These are phyloP conservation scores for Penicillium sp. DNA, from an alignment of 2,329 filamentous ascomycete species.

Conservation along the genomic window DNA sequence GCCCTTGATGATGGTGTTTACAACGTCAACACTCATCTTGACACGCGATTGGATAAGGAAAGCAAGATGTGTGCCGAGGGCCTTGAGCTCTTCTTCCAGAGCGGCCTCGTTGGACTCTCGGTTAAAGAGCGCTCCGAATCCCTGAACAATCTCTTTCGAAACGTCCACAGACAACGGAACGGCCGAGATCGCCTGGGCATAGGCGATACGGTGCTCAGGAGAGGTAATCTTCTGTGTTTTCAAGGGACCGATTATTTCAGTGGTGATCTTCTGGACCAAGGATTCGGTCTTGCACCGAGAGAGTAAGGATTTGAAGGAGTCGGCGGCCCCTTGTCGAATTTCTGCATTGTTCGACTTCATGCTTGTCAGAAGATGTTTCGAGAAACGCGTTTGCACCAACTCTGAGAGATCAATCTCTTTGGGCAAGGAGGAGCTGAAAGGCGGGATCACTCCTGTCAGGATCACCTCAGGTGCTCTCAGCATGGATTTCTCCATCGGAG, in stretches of 20 bases:
- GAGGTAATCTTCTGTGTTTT: slow-evolving; percentile 81
- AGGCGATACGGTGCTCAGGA: slow-evolving; percentile 77
- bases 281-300: slow-evolving; percentile 58
- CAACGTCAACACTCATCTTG: slow-evolving; percentile 63
- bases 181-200: slow-evolving; percentile 74
- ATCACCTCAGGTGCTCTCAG: slow-evolving; percentile 88
- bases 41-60: slow-evolving; percentile 61
- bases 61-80: slow-evolving; percentile 65
- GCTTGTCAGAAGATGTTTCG: slow-evolving; percentile 86
- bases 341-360: slow-evolving; percentile 81
- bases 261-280: slow-evolving; percentile 65
- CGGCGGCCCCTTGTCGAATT: slow-evolving; percentile 73
- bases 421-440: slow-evolving; percentile 70
- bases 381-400: slow-evolving; percentile 66
- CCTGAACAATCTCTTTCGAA: slow-evolving; percentile 64
- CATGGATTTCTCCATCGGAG: slow-evolving; percentile 82
- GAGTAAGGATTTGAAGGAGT: slow-evolving; percentile 71
- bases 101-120: slow-evolving; percentile 91
- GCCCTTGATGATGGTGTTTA: slow-evolving; percentile 76
- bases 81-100: slow-evolving; percentile 69
- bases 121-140: slow-evolving; percentile 65
- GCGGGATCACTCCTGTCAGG: slow-evolving; percentile 72
- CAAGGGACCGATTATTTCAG: slow-evolving; percentile 75
- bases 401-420: slow-evolving; percentile 72
- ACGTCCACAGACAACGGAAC: slow-evolving; percentile 61